Percentiles rank a stretch among this genome's conserved stretches.
Evolutionary conservation across 352 stramenopile genomes (phyloP).

Genomic region (Globisporangium orthogonon): DNA sequence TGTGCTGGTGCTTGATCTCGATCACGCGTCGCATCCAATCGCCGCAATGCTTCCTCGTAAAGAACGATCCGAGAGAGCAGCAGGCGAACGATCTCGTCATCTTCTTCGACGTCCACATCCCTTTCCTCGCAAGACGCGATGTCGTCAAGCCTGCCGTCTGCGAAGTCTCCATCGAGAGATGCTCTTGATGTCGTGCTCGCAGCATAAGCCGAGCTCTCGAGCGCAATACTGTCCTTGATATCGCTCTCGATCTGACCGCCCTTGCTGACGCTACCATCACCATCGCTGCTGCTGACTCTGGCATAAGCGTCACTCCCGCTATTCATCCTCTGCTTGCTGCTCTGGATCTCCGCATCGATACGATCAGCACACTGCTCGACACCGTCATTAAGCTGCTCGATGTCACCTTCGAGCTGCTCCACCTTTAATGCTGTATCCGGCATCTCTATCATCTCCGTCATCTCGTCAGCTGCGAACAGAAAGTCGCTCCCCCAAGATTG

Average conservation of each 20-base stretch:
- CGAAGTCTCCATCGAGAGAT: background rate
- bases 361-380: background rate
- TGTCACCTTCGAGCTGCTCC: background rate
- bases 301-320: too few relatives aligned
- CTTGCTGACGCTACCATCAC: background rate
- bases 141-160: background rate
- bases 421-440: background rate
- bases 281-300: background rate
- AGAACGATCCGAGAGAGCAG: background rate
- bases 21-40: background rate
- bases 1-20: background rate
- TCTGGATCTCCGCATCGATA: background rate
- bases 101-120: background rate
- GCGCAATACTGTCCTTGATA: background rate
- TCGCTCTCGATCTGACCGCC: background rate
- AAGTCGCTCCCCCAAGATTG: constrained; percentile 14
- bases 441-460: background rate
- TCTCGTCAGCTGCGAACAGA: background rate
- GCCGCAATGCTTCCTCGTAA: constrained; percentile 2
- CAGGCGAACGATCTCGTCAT: constrained; percentile 10
- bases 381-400: background rate
- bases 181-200: background rate
- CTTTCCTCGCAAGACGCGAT: background rate
- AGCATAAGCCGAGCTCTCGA: background rate
- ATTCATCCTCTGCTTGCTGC: background rate